Conservation (phyloP, 2,329 filamentous ascomycete species). For the Bretziella fagacearum region DNA sequence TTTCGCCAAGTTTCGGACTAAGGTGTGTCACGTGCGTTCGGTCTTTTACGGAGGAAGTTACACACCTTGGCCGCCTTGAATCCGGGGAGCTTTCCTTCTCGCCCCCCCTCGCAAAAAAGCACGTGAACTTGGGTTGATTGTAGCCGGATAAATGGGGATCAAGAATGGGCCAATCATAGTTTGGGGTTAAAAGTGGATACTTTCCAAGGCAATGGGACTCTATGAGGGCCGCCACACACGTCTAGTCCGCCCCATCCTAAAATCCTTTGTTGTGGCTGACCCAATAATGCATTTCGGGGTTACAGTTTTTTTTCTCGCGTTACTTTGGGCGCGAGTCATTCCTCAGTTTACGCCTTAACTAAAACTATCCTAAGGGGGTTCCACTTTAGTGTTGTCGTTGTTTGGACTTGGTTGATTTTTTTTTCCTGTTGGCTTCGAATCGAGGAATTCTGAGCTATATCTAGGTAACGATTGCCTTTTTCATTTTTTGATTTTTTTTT, state of each 20-base stretch:
- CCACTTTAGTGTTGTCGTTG: conserved; percentile 6
- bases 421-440: background rate
- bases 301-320: background rate
- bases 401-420: conserved; percentile 3
- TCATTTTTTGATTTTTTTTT: conserved; percentile 5
- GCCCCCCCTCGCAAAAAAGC: too few relatives aligned
- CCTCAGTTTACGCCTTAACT: background rate
- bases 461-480: too few relatives aligned
- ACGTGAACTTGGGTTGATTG: background rate
- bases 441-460: too few relatives aligned
- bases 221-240: too few relatives aligned
- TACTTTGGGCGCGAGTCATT: conserved; percentile 6
- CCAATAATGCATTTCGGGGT: too few relatives aligned
- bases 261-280: too few relatives aligned
- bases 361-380: background rate
- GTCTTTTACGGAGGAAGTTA: conserved; percentile 14
- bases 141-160: conserved; percentile 3
- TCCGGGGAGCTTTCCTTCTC: background rate
- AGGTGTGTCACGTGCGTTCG: conserved; percentile 13
- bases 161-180: background rate
- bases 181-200: too few relatives aligned
- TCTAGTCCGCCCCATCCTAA: too few relatives aligned
- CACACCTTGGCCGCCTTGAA: background rate
- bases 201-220: too few relatives aligned
- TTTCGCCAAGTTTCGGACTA: conserved; percentile 15